Evolutionary conservation across 768 basidiomycete species (phyloP), one percentile per base, ranked within the genome.

Genomic region (Trametes villosa): DNA sequence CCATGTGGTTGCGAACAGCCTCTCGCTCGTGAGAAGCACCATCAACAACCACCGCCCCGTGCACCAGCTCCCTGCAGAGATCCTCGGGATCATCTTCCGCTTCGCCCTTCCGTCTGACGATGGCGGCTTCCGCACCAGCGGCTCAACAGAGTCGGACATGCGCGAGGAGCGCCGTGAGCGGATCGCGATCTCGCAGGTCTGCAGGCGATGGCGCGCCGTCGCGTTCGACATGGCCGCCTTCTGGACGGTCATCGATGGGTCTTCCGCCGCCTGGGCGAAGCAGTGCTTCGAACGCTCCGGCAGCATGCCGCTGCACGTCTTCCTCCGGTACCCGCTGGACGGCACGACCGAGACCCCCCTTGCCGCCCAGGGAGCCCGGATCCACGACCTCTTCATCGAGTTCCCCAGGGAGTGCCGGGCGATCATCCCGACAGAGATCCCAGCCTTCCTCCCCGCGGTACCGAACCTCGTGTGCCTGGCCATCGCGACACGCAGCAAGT

Each of bases 61-160:
- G 12, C 54, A 65, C 46, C 29, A 52, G 9, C 55, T 65, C n/a
- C 63, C 63, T 2, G 41, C 46, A 1, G 63, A 65, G 38, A 20
- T 60, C 38, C 54, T 65, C 36, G 51, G 38, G n/a, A 46, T 60
- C 18, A 57, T 65, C 18, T 65, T 65, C 52, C 30, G 18, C 12
- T 33, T 42, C 12, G 38, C 56, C 5, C 45, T 65, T 2, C 57
- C 62, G 9, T 50, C 57, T 4, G 4, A 12, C 18, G 46, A 53
- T 29, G 31, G 36, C 20, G 53, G 53, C 12, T 44, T 61, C 15
- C 53, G 30, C 15, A 20, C 44, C 26, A 61, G 47, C 47, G 60
- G 60, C 9, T 49, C 22, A 18, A 29, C 55, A 13, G 48, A 50
- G 18, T 33, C 48, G 2, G 47, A 50, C 36, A 18, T 61, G 30